A percentile compares a stretch with the other conserved stretches of the same genome.
Evolutionary conservation across 2,329 filamentous ascomycete species (phyloP).

Genomic region (Ploettnerulaceae sp.): DNA sequence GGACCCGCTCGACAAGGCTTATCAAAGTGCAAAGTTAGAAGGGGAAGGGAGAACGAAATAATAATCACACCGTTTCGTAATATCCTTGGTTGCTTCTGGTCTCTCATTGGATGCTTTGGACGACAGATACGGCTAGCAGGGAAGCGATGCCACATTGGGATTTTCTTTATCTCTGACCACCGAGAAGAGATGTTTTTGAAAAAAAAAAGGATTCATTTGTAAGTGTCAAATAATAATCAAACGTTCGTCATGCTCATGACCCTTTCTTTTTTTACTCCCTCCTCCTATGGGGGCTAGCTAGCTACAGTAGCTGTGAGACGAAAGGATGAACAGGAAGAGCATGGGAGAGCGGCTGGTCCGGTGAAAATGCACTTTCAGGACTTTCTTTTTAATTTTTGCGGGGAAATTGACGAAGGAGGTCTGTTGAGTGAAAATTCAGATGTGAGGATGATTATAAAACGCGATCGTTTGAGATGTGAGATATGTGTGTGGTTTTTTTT

Average conservation of each 20-base stretch:
- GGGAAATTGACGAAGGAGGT: neutral
- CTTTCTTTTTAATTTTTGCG: neutral
- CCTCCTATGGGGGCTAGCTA: too few species aligned
- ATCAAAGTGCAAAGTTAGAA: neutral
- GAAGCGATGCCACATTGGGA: conserved; percentile 9
- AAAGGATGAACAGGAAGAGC: neutral
- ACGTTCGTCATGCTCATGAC: conserved; percentile 8
- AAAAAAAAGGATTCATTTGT: neutral
- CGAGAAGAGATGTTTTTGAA: conserved; percentile 3
- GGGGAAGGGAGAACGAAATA: conserved; percentile 7
- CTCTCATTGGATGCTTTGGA: conserved; percentile 10
- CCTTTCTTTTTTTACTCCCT: conserved; percentile 5
- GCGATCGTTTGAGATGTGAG: too few species aligned
- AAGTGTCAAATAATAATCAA: conserved; percentile 6
- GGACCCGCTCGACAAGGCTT: neutral
- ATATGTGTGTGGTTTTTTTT: too few species aligned
- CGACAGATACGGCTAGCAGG: conserved; percentile 19
- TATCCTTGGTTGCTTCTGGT: conserved; percentile 2
- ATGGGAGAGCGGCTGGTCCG: neutral
- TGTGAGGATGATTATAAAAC: neutral
- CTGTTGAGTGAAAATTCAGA: neutral
- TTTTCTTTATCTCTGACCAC: conserved; percentile 22
- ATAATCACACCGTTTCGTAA: conserved; percentile 12
- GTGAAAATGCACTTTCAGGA: conserved; percentile 8
- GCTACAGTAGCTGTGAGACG: neutral